Conservation (phyloP, 257 asterid species). For the Ilex aquifolium region DNA sequence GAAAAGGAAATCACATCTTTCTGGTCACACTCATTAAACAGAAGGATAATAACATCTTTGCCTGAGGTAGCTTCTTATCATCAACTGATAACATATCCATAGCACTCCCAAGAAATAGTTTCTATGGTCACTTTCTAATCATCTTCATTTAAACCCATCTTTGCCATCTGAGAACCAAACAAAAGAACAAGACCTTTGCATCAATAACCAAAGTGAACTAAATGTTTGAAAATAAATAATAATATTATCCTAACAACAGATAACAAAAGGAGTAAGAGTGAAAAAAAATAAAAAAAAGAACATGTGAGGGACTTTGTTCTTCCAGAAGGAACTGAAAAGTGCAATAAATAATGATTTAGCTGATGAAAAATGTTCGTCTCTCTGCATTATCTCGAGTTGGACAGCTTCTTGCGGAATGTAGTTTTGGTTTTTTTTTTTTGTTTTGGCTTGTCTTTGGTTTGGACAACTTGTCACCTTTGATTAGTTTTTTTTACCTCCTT, state of each 20-base stretch:
- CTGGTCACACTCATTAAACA: constrained; percentile 9
- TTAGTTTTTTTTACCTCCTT: too few species aligned
- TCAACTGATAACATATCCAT: constrained; percentile 99
- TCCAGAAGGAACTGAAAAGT: background rate
- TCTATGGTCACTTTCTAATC: constrained; percentile 83
- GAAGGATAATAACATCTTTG: constrained; percentile 22
- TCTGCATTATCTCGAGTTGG: too few species aligned
- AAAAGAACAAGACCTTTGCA: constrained; percentile 14
- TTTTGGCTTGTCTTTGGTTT: too few species aligned
- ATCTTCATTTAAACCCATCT: constrained; percentile 80
- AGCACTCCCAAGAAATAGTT: constrained; percentile 97
- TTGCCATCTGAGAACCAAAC: constrained; percentile 63
- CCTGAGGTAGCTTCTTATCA: constrained; percentile 96
- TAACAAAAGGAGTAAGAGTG: too few species aligned
- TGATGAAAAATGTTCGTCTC: too few species aligned
- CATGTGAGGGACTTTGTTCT: background rate
- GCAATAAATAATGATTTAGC: background rate
- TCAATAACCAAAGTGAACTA: constrained; percentile 8
- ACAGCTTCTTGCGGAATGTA: too few species aligned
- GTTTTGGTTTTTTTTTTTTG: too few species aligned
- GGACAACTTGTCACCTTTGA: too few species aligned
- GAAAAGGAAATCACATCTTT: constrained; percentile 2
- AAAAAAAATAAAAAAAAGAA: background rate
- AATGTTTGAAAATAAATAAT: background rate
- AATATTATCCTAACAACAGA: constrained; percentile 9